Evolutionary conservation across 2,329 filamentous ascomycete genomes (phyloP).

Genomic region (Aureobasidium sp.): DNA sequence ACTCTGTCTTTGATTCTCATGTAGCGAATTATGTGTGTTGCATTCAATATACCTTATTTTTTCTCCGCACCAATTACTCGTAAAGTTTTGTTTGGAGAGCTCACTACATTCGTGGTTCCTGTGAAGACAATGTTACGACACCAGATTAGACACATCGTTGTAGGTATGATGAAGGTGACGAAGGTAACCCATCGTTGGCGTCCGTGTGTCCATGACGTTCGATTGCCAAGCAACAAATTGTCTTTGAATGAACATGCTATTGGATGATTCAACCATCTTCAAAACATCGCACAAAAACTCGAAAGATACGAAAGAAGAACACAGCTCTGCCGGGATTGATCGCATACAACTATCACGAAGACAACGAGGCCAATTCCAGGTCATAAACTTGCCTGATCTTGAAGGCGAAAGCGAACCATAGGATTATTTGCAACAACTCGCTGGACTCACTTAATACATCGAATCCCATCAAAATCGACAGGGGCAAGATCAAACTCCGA

Average conservation of each 20-base stretch:
- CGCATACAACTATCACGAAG: not conserved
- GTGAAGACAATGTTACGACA: not conserved
- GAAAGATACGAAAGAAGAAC: not conserved
- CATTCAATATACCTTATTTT: not conserved
- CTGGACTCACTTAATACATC: not conserved
- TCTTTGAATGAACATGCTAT: not conserved
- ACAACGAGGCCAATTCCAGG: not conserved
- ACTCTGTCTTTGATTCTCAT: not conserved
- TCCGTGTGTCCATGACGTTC: not conserved
- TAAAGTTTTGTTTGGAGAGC: fast-evolving
- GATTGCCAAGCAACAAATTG: not conserved
- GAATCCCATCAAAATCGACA: not conserved
- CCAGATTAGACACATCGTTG: not conserved
- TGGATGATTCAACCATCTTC: not conserved
- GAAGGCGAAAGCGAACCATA: not conserved
- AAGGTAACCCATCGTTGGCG: too few relatives aligned
- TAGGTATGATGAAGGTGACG: not conserved
- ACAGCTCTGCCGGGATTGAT: not conserved
- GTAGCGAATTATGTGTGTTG: not conserved
- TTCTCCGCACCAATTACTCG: not conserved
- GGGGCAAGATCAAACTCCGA: not conserved
- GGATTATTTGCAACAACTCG: not conserved
- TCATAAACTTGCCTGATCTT: not conserved
- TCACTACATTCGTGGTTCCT: not conserved
- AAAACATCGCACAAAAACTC: not conserved